phyloP scores from a whole-genome alignment of 352 stramenopile species.

The Peronosclerospora sorghi region DNA sequence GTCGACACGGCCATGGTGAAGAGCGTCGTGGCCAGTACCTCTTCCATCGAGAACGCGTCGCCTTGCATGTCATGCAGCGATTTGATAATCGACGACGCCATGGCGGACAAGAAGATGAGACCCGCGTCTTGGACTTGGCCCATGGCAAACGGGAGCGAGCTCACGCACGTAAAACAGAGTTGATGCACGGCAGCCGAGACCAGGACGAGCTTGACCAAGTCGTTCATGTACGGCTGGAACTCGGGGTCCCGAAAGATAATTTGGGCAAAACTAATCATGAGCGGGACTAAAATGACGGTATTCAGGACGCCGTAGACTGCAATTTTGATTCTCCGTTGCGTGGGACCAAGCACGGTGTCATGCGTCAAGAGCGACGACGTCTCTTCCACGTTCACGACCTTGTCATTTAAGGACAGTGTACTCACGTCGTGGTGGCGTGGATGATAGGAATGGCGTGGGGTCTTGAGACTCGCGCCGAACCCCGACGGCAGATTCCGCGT shows the following conservation, averaged over 20 bases:
- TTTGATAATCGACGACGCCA: slow-evolving; percentile 86
- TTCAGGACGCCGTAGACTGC: slow-evolving; percentile 87
- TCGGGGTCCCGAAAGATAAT: slow-evolving; percentile 93
- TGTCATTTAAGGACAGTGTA: slow-evolving; percentile 13
- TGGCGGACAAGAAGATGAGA: slow-evolving; percentile 97
- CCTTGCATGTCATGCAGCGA: slow-evolving; percentile 51
- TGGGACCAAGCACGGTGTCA: slow-evolving; percentile 8
- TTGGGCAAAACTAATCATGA: slow-evolving; percentile 87
- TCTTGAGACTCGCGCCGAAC: slow-evolving; percentile 24
- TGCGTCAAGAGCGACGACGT: slow-evolving; percentile 9
- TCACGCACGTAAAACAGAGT: slow-evolving; percentile 81
- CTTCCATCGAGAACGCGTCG: slow-evolving; percentile 56
- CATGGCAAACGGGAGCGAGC: slow-evolving; percentile 93
- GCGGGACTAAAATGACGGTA: slow-evolving; percentile 89
- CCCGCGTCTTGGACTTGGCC: slow-evolving; percentile 97
- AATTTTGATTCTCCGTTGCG: slow-evolving; percentile 42
- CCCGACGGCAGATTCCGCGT: slow-evolving; percentile 4
- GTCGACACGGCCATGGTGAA: slow-evolving; percentile 90
- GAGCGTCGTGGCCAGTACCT: slow-evolving; percentile 89
- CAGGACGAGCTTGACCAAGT: slow-evolving; percentile 92
- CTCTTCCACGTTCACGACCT: slow-evolving; percentile 22
- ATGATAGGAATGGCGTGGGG: slow-evolving; percentile 43
- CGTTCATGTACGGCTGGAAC: slow-evolving; percentile 86
- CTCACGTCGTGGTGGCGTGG: slow-evolving; percentile 12
- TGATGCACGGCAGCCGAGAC: slow-evolving; percentile 75